Base-by-base conservation (phyloP, 2,329 filamentous ascomycete genomes). In the Cercospora sp. region DNA sequence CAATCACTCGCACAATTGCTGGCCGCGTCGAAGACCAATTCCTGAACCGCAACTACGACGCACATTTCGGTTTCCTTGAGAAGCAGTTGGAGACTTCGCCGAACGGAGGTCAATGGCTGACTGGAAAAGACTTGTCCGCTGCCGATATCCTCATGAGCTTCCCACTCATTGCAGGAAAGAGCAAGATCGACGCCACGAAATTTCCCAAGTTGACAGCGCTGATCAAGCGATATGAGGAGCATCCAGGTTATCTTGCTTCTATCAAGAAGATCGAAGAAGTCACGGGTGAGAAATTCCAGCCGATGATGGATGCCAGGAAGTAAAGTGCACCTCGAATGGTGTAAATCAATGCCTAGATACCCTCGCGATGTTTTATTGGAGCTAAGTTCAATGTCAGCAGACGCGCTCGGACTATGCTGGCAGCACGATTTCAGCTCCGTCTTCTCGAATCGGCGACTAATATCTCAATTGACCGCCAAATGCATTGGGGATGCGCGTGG, bases 1-100 rank as follows among this genome's bases (percentile, higher is more conserved):
- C 89, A 2, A 83, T 92, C 68, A 87, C 88, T 13, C 79, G 80
- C 5, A 79, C 81, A 5, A 84, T 91, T 20, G 85, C 85, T 7
- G 77, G 78, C 67, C 81, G 81, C 63, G 77, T 87, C 33, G 79
- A 83, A 13, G 72, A 70, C 0, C 67, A 74, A 10, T 86, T 83
- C 73, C 77, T 86, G 42, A 79, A 81, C 42, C 79, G 80, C 0
- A 83, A 85, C 69, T 78, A 84, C 66, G 80, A 80, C 26, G 80
- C 77, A 6, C 81, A 87, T 70, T 83, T 86, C 59, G 70, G 72
- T 5, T 86, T 85, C 70, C 76, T 88, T n/a, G 83, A 87, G 65
- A 74, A 75, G 6, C 84, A 85, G 68, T 74, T 87, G 5, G 75
- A 76, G 6, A 79, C 80, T 5, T 81, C 83, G 1, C 83, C 84